Evolutionary conservation across 345 rosid genomes (phyloP), one percentile per base, ranked within the genome.

Genomic region (Carallia pectinifolia): DNA sequence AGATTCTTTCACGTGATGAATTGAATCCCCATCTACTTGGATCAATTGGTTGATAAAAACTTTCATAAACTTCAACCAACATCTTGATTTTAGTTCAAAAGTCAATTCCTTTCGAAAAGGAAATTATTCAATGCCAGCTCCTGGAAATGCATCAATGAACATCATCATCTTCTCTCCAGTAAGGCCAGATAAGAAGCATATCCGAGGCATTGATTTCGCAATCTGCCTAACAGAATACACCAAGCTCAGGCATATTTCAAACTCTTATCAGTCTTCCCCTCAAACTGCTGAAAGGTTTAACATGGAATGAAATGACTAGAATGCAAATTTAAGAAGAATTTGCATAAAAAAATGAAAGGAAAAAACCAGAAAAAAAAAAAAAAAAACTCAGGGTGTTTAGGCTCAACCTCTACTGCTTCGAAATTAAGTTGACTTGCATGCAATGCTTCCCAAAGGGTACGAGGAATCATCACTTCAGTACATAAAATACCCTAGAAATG

Each of bases 151-250:
- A 74, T 91, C 94, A 27, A 91, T 88, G 79, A 93, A 88, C 98
- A 93, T 93, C 89, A 87, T 89, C 88, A 85, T 88, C 82, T 93
- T 97, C 77, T 93, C 98, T 68, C 98, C 97, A 16, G 77, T 88
- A 65, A 91, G 91, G 67, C 96, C 97, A 58, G 97, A 93, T 53
- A 90, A 80, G 78, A 89, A 82, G 87, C 97, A 90, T 59, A 93
- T 89, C 61, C 92, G 82, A 33, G 96, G 97, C 63, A 90, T 59
- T 6, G 91, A 81, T 71, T 83, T 76, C 0, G 91, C 93, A 3
- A 89, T 54, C 96, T 93, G 82, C 71, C 70, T 56, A 58, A 63
- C 33, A 61, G 44, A 4, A 52, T 36, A 55, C n/a, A 15, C 2
- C 12, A 47, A 44, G 50, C 5, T 12, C 16, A 44, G 50, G 1